Conservation (phyloP, 345 rosid genomes). For the Rhodamnia argentea region DNA sequence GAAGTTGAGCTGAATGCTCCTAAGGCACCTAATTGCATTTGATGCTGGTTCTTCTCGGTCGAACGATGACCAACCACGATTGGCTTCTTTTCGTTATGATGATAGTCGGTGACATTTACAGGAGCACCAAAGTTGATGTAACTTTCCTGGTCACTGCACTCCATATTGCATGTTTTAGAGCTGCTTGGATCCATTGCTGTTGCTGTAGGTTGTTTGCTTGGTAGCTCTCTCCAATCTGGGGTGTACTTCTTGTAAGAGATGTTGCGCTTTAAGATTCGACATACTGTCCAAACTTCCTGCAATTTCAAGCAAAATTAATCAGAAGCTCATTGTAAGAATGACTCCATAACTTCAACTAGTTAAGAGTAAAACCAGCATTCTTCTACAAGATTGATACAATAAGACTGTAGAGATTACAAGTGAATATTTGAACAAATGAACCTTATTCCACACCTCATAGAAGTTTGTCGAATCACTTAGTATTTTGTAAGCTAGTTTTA, state of each 20-base stretch:
- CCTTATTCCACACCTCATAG: not conserved
- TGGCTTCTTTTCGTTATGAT: slow-evolving; percentile 11
- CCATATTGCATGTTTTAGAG: slow-evolving; percentile 5
- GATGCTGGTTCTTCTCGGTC: not conserved
- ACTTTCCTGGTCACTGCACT: slow-evolving; percentile 10
- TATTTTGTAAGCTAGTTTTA: not conserved
- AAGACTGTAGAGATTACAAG: not conserved
- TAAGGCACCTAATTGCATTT: not conserved
- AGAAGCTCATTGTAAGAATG: no score
- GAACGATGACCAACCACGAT: not conserved
- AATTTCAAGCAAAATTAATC: not conserved
- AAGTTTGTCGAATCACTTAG: not conserved
- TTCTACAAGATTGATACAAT: not conserved
- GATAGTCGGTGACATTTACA: not conserved
- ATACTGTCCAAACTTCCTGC: slow-evolving; percentile 91
- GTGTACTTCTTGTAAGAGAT: slow-evolving; percentile 35
- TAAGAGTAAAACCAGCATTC: not conserved
- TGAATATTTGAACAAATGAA: not conserved
- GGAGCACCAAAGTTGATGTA: slow-evolving; percentile 42
- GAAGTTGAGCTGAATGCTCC: not conserved
- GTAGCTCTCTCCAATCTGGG: slow-evolving; percentile 48
- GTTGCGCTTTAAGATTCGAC: slow-evolving; percentile 65
- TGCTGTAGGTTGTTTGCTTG: slow-evolving; percentile 15
- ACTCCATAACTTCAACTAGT: no score
- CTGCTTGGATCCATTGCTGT: not conserved